phyloP scores from a whole-genome alignment of 495 filamentous ascomycete species.

The Antarctomyces pellizariae region DNA sequence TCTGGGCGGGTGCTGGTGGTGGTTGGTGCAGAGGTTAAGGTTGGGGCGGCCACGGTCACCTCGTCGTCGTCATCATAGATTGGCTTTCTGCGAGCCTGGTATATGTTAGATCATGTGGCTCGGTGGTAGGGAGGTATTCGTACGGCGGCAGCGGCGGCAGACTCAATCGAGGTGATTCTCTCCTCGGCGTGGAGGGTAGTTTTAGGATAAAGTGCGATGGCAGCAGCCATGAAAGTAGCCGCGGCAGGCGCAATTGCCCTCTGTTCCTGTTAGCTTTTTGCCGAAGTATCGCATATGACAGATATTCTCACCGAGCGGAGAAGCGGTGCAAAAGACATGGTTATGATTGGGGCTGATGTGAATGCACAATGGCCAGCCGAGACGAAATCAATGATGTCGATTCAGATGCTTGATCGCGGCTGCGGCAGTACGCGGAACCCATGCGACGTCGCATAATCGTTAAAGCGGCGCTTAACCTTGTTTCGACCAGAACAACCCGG shows the following conservation, averaged over 20 bases:
- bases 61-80: slow-evolving; percentile 39
- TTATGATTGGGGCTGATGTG: slow-evolving; percentile 15
- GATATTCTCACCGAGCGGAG: slow-evolving; percentile 24
- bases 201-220: slow-evolving; percentile 28
- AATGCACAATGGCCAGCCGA: slow-evolving; percentile 6
- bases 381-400: no score
- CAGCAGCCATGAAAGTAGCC: slow-evolving; percentile 26
- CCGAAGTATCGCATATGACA: slow-evolving; percentile 5
- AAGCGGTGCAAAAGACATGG: slow-evolving; percentile 24
- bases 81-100: slow-evolving; percentile 27
- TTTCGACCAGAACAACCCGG: no score
- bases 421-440: no score
- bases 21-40: not conserved
- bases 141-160: slow-evolving; percentile 4
- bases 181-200: slow-evolving; percentile 32
- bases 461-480: no score
- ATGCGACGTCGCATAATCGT: no score
- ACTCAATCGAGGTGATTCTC: slow-evolving; percentile 16
- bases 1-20: slow-evolving; percentile 2
- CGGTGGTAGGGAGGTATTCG: not conserved
- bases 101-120: slow-evolving; percentile 1
- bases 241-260: slow-evolving; percentile 32
- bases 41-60: slow-evolving; percentile 16
- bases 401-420: no score
- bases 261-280: slow-evolving; percentile 15